phyloP scores from a whole-genome alignment of 371 early-diverging fungal species.

The Cokeromyces recurvatus region DNA sequence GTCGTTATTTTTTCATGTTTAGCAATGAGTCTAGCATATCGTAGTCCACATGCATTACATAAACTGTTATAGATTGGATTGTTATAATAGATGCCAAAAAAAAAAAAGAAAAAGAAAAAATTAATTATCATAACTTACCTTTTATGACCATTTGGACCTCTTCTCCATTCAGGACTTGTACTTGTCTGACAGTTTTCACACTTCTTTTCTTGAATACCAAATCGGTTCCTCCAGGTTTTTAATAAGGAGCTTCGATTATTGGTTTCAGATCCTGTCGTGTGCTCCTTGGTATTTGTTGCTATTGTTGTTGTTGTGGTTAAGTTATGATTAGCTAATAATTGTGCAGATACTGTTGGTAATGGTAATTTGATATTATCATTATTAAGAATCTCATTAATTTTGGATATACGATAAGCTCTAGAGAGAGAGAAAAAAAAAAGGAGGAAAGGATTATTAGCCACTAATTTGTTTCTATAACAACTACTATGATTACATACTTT shows the following conservation, averaged over 20 bases:
- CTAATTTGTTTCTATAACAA: too few relatives aligned
- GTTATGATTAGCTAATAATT: too few relatives aligned
- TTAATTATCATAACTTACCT: conserved; percentile 48
- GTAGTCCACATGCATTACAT: conserved; percentile 77
- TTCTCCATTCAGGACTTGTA: conserved; percentile 63
- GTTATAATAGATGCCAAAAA: not conserved
- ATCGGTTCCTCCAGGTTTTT: conserved; percentile 10
- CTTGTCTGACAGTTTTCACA: conserved; percentile 18
- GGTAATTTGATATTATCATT: too few relatives aligned
- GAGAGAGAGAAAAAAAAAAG: too few relatives aligned
- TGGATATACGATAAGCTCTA: too few relatives aligned
- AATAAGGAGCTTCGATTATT: too few relatives aligned
- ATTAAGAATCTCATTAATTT: too few relatives aligned
- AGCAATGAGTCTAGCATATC: conserved; percentile 67
- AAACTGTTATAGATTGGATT: conserved; percentile 30
- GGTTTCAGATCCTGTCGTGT: conserved; percentile 6
- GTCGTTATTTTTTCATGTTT: conserved; percentile 37
- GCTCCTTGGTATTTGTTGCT: not conserved
- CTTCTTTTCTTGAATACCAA: conserved; percentile 11
- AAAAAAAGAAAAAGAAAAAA: too few relatives aligned
- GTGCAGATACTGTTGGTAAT: too few relatives aligned
- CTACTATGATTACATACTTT: too few relatives aligned
- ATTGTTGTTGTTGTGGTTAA: not conserved
- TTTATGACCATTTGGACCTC: conserved; percentile 71
- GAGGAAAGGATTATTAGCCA: too few relatives aligned